A percentile compares a stretch with the other conserved stretches of the same genome.
Conservation (phyloP, 495 filamentous ascomycete species). For the Baudoinia panamericana region DNA sequence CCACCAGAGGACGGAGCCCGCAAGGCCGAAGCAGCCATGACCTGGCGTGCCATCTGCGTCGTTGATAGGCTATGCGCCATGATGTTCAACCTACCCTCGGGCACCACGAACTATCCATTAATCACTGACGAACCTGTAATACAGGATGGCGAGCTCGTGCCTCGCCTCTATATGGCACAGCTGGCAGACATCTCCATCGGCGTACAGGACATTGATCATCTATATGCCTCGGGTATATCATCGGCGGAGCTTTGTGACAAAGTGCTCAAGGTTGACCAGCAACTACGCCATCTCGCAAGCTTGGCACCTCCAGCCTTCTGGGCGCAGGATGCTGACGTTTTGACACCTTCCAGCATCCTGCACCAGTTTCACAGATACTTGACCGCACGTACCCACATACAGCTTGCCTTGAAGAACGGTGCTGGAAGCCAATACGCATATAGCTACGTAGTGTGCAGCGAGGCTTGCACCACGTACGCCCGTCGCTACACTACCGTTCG, state of each 20-base stretch:
- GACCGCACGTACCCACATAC: slow-evolving; percentile 25
- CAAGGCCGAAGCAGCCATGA: slow-evolving; percentile 11
- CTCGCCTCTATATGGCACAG: slow-evolving; percentile 18
- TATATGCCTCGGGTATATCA: not conserved
- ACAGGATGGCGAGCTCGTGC: slow-evolving; percentile 23
- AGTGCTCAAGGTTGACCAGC: slow-evolving; percentile 17
- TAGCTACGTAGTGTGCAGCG: slow-evolving; percentile 23
- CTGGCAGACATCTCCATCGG: slow-evolving; percentile 23
- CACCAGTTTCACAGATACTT: slow-evolving; percentile 26
- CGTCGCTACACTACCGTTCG: slow-evolving; percentile 22
- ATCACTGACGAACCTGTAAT: slow-evolving; percentile 5
- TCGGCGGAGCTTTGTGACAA: slow-evolving; percentile 15
- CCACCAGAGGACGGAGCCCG: not conserved
- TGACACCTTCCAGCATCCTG: slow-evolving; percentile 22
- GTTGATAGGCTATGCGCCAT: slow-evolving; percentile 25
- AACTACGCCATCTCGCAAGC: slow-evolving; percentile 21
- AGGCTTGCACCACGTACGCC: slow-evolving; percentile 23
- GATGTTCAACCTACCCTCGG: slow-evolving; percentile 26
- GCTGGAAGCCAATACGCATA: slow-evolving; percentile 16
- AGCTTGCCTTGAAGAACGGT: slow-evolving; percentile 23
- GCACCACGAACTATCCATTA: slow-evolving; percentile 16
- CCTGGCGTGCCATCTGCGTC: slow-evolving; percentile 26
- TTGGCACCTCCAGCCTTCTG: slow-evolving; percentile 25
- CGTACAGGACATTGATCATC: slow-evolving; percentile 25
- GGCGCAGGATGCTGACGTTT: slow-evolving; percentile 6